Conservation (phyloP, 2,329 filamentous ascomycete species). For the Fulvia fulva region DNA sequence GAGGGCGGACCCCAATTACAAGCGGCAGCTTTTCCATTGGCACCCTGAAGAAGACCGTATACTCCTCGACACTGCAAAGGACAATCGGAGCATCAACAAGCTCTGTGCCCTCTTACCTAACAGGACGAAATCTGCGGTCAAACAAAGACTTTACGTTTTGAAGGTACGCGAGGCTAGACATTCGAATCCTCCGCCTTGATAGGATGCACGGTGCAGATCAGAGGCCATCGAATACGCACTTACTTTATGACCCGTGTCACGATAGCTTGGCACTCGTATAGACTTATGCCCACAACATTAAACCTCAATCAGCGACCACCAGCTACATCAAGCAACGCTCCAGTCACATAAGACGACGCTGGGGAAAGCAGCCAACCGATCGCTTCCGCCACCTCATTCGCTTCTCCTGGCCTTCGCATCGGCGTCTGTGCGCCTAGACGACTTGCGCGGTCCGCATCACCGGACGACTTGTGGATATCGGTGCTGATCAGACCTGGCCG, state of each 20-base stretch:
- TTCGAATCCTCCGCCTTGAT: too few relatives aligned
- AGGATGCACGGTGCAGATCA: too few relatives aligned
- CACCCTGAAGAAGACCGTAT: not conserved
- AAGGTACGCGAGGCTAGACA: too few relatives aligned
- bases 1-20: too few relatives aligned
- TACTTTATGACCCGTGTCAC: too few relatives aligned
- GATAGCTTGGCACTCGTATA: too few relatives aligned
- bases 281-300: too few relatives aligned
- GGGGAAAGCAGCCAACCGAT: slow-evolving; percentile 27
- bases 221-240: too few relatives aligned
- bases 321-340: slow-evolving; percentile 21
- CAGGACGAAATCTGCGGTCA: not conserved
- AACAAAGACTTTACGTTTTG: not conserved
- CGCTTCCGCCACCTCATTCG: slow-evolving; percentile 28
- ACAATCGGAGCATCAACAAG: not conserved
- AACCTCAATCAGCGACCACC: slow-evolving; percentile 20
- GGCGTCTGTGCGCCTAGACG: slow-evolving; percentile 25
- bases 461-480: slow-evolving; percentile 25
- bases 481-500: slow-evolving; percentile 28
- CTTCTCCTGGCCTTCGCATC: slow-evolving; percentile 24
- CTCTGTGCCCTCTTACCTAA: not conserved
- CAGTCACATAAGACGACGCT: slow-evolving; percentile 20
- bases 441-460: slow-evolving; percentile 22
- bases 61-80: not conserved
- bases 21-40: not conserved